Base-by-base conservation (phyloP, 352 stramenopile genomes). In the Lagenidium giganteum region DNA sequence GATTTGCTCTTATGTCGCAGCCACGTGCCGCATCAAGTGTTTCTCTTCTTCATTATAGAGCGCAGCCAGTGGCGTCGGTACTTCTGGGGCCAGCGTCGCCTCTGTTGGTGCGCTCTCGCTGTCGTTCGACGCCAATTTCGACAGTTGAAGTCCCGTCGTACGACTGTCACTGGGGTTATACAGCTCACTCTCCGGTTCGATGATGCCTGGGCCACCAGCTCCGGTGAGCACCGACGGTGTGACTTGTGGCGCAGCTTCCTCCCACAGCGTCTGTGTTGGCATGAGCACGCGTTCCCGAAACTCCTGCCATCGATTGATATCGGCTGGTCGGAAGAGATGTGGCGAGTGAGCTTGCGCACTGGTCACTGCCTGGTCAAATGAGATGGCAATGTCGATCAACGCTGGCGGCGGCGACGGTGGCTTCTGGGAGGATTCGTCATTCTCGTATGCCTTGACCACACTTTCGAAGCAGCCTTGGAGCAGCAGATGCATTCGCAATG, bases 1-100 rank as follows among this genome's bases (percentile, higher is more conserved):
- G n/a, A n/a, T n/a, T n/a, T n/a, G n/a, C n/a, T n/a, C n/a, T n/a
- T n/a, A n/a, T n/a, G n/a, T n/a, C n/a, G n/a, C n/a, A 8, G 44
- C 62, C 11, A 82, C 65, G n/a, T 68, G 57, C 4, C 66, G 72
- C 55, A 90, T 86, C 41, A 87, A 44, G 2, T 34, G 38, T 25
- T 76, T 79, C 30, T 90, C 78, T 53, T 90, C 78, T 26, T 83
- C 67, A 22, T 84, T 83, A 51, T 87, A 90, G 4, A 90, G 55
- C 7, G 74, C 78, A 5, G 76, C 64, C 13, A 90, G 47, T 12
- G 78, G 78, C 23, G 74, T 83, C 12, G 70, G 54, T 2, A 81
- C 48, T 25, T 82, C 69, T 38, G n/a, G 28, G 22, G 14, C 7
- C 17, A 31, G 8, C 21, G 31, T 28, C 23, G 29, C 11, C 20